Percentiles rank a stretch among this genome's conserved stretches.
These are phyloP conservation scores for Arthrobotrys sphaeroides DNA, from an alignment of 2,329 filamentous ascomycete species.

Conservation along the genomic window DNA sequence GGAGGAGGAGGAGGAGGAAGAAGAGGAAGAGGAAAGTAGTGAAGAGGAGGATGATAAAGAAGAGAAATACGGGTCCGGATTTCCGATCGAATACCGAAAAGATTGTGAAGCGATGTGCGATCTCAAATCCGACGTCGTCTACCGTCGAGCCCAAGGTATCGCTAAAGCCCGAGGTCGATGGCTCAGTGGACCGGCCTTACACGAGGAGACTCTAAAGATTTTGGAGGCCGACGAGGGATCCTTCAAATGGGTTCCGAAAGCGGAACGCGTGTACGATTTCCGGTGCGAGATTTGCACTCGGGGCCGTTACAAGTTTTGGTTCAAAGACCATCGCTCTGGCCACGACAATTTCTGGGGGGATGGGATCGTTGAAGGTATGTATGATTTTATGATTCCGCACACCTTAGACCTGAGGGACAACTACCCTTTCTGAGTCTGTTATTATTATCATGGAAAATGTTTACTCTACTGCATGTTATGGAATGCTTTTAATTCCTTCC, in stretches of 20 bases:
- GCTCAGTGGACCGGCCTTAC: too few species aligned
- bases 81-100: background rate
- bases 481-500: background rate
- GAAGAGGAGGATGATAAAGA: too few species aligned
- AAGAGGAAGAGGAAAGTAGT: too few species aligned
- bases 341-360: background rate
- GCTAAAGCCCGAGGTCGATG: too few species aligned
- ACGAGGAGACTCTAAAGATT: background rate
- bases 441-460: background rate
- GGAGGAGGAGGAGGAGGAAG: too few species aligned
- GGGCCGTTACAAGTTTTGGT: background rate
- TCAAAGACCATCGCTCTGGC: background rate
- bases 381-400: background rate
- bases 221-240: background rate
- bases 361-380: background rate
- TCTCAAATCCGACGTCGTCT: background rate
- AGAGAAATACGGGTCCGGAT: background rate
- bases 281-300: background rate
- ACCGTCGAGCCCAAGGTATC: background rate
- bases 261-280: background rate
- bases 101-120: constrained; percentile 4
- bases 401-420: background rate
- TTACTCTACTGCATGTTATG: background rate
- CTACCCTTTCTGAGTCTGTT: too few species aligned
- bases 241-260: background rate